These are phyloP conservation scores for Boletellus emodensis DNA, from an alignment of 768 basidiomycete genomes.

Conservation along the genomic window DNA sequence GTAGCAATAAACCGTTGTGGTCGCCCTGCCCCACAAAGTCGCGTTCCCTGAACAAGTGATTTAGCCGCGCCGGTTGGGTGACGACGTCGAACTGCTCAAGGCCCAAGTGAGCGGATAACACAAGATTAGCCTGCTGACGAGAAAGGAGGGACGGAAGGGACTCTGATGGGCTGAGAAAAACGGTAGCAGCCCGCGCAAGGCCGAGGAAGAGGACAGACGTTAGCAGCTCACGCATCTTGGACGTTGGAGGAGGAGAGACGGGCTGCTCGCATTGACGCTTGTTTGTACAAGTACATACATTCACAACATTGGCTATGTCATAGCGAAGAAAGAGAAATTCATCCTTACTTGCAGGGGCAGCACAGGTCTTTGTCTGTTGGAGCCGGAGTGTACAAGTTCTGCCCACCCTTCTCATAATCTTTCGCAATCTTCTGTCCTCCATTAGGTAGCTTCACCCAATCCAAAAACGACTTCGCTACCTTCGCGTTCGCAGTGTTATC, in stretches of 20 bases:
- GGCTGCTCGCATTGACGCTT: constrained; percentile 13
- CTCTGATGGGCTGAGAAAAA: constrained; percentile 54
- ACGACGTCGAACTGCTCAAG: constrained; percentile 61
- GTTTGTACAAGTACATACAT: constrained; percentile 15
- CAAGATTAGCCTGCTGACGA: constrained; percentile 53
- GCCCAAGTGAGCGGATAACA: constrained; percentile 66
- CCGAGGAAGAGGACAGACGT: constrained; percentile 28
- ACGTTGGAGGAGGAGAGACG: background rate
- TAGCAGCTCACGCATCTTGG: constrained; percentile 21
- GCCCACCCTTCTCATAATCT: constrained; percentile 35
- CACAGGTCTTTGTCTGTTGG: constrained; percentile 9
- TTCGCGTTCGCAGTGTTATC: constrained; percentile 21
- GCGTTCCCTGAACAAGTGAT: constrained; percentile 32
- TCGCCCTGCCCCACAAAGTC: constrained; percentile 56
- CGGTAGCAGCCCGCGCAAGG: constrained; percentile 47
- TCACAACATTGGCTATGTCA: no score
- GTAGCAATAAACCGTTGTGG: constrained; percentile 50
- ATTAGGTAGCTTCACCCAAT: constrained; percentile 37
- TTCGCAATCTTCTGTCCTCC: constrained; percentile 45
- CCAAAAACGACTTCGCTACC: constrained; percentile 38
- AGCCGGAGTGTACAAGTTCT: constrained; percentile 32
- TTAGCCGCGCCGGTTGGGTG: constrained; percentile 27
- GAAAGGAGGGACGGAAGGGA: constrained; percentile 40
- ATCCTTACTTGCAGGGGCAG: background rate
- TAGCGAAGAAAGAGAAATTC: no score